Evolutionary conservation across 2,329 filamentous ascomycete species (phyloP).

Genomic region (Scleromitrula shiraiana): DNA sequence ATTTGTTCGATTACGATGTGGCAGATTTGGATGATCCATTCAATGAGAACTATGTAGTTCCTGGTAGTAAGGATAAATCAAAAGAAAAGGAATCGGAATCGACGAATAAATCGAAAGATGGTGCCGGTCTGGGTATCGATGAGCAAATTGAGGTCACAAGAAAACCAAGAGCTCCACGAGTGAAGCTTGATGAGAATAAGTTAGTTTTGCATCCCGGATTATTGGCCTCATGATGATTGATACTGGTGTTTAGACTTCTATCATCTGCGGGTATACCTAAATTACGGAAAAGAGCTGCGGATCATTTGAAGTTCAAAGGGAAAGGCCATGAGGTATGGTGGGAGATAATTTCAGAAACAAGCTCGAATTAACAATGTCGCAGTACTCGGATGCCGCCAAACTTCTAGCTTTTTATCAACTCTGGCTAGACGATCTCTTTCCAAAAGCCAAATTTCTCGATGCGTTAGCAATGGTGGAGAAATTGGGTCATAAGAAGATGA

Average conservation of each 20-base stretch:
- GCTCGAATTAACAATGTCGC: conserved; percentile 9
- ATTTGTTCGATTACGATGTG: conserved; percentile 70
- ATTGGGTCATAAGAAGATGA: conserved; percentile 72
- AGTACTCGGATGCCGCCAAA: conserved; percentile 78
- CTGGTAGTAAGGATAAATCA: conserved; percentile 17
- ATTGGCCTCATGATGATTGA: conserved; percentile 13
- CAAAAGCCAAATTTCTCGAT: conserved; percentile 88
- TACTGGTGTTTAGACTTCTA: conserved; percentile 54
- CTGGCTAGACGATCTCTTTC: conserved; percentile 95
- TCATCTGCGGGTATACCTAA: conserved; percentile 78
- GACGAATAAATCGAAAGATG: conserved; percentile 36
- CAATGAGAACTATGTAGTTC: conserved; percentile 18
- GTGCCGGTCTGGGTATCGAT: conserved; percentile 66
- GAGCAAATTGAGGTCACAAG: conserved; percentile 69
- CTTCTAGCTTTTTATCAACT: conserved; percentile 88
- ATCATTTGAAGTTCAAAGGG: conserved; percentile 72
- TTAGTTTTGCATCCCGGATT: conserved; percentile 29
- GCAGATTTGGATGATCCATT: conserved; percentile 32
- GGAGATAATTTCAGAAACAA: not conserved
- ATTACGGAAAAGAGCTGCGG: conserved; percentile 61
- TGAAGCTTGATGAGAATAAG: conserved; percentile 82
- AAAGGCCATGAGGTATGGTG: conserved; percentile 77
- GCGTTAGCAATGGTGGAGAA: conserved; percentile 88
- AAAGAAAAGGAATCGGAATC: conserved; percentile 38
- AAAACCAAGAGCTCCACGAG: conserved; percentile 66